Evolutionary conservation across 1,284 basidiomycete species (phyloP), one percentile per base, ranked within the genome.

Genomic region (Marasmius oreades): DNA sequence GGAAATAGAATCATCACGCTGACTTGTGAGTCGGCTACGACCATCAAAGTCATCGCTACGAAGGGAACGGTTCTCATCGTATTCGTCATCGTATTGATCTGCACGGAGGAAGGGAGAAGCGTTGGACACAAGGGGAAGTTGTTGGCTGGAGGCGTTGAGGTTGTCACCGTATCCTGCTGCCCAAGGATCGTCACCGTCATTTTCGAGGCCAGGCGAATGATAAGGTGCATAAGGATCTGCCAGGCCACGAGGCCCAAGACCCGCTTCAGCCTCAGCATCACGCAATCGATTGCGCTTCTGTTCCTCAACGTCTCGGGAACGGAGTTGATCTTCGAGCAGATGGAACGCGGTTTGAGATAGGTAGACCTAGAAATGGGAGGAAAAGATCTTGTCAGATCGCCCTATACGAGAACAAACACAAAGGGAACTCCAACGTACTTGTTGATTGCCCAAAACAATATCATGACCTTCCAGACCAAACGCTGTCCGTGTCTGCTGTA

Each of bases 301-400:
- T 65, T 95, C 92, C 57, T 95, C 90, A 1, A 86, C 86, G 52
- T 98, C 95, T 26, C 81, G 79, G 0, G 86, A 79, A 7, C 95
- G 86, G 11, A 98, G 76, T 14, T 86, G 82, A 67, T 99, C 93
- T 67, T 98, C 97, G 23, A 99, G 84, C 14, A 82, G 79, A 61
- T 94, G 93, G 81, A 98, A 98, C 0, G 92, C 90, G 0, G 66
- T 64, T 66, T 98, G 93, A 0, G 90, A 92, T 7, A 99, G 75
- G 79, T 95, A 99, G 31, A 96, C 88, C 92, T 98, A 65, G 14
- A 5, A 34, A 45, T 18, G 2, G 39, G n/a, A 42, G 16, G 7
- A 42, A 16, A 3, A n/a, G n/a, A 5, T 37, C 5, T 16, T n/a
- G 16, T n/a, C 1, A 20, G 14, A 42, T 31, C 5, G 4, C 28